A percentile compares a stretch with the other conserved stretches of the same genome.
phyloP scores from a whole-genome alignment of 2,329 filamentous ascomycete genomes.

The Tetracladium maxilliforme region DNA sequence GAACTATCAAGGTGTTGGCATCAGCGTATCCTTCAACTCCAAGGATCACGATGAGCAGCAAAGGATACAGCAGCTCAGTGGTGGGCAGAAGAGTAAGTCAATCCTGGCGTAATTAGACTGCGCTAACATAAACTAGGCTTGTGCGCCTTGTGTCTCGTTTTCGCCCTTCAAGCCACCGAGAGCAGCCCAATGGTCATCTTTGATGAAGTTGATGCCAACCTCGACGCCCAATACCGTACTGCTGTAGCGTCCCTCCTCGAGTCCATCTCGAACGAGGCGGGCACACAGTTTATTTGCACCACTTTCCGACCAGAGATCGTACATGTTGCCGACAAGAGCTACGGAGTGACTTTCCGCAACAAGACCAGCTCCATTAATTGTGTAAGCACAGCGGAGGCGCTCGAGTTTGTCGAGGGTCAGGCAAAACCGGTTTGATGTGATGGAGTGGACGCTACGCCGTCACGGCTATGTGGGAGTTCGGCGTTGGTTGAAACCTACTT shows the following conservation, averaged over 20 bases:
- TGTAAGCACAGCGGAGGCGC: conserved; percentile 70
- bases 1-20: conserved; percentile 92
- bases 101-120: conserved; percentile 1
- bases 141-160: conserved; percentile 93
- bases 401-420: conserved; percentile 90
- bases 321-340: conserved; percentile 90
- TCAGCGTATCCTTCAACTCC: conserved; percentile 96
- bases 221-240: conserved; percentile 94
- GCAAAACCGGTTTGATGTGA: neutral
- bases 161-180: conserved; percentile 96
- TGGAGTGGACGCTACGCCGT: neutral
- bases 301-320: conserved; percentile 97
- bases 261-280: conserved; percentile 46
- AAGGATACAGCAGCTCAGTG: conserved; percentile 89
- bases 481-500: no score
- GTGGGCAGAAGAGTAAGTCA: conserved; percentile 84
- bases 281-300: conserved; percentile 89
- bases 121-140: conserved; percentile 40
- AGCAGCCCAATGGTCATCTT: conserved; percentile 98
- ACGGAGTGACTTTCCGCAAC: conserved; percentile 84
- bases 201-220: conserved; percentile 95
- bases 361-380: conserved; percentile 94
- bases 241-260: conserved; percentile 84
- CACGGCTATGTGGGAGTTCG: neutral
- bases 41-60: conserved; percentile 94